Base-by-base conservation (phyloP, 1,139 yeast species). In the Taphrina populina region DNA sequence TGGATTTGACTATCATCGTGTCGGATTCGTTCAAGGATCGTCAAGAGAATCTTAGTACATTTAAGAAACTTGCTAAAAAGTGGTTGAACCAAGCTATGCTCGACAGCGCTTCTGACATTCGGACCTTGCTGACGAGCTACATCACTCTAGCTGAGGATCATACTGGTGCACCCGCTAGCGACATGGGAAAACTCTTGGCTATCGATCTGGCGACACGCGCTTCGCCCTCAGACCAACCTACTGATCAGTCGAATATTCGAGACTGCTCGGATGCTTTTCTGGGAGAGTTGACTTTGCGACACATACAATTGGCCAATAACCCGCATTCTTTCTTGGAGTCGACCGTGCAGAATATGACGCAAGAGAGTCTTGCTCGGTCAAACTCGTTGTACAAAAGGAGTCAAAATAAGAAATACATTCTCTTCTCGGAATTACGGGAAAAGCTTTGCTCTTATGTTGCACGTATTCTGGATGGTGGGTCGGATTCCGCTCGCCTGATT, bases 381-480 rank as follows among this genome's bases (percentile, higher is more conserved):
- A 33, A 35, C 5, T 30, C 32, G 19, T 15, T 52, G 11, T 27
- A 37, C 29, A 47, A n/a, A n/a, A 36, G 20, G 32, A 54, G 54
- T 17, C 32, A 32, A 1, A 32, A 40, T 8, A 51, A 51, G 44
- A 60, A 60, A 29, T 55, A 32, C 37, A 59, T 62, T 2, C 54
- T 61, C 4, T 45, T 58, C 21, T 57, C 58, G 2, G 62, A 58
- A 30, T 44, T 63, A 5, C 58, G 62, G 3, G 62, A 63, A 21
- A 56, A 36, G 32, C 54, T 63, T 7, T 32, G 64, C 32, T 52
- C 57, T 8, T 60, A 62, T 23, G 60, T 60, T 4, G 61, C 62
- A 11, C 58, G 61, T 13, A 52, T 62, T 11, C 49, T 66, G 13
- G 41, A 58, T 17, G 37, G 55, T 21, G 53, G 53, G 3, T 41